Conservation (phyloP, 345 rosid genomes). For the Citrus cavaleriei region DNA sequence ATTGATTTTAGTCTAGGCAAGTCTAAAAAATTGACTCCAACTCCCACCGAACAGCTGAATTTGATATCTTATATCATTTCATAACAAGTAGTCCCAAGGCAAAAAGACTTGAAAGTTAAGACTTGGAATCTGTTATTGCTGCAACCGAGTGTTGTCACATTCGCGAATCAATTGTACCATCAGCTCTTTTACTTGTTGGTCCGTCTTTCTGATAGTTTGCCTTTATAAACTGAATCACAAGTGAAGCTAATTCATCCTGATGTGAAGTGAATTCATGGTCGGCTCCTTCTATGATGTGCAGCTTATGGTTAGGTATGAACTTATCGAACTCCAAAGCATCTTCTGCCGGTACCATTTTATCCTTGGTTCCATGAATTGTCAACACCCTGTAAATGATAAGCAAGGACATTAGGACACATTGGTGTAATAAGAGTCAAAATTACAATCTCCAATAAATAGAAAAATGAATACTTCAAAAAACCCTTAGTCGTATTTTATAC, state of each 20-base stretch:
- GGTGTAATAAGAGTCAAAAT: background rate
- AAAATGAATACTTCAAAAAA: background rate
- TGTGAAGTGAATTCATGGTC: constrained; percentile 82
- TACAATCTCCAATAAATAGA: background rate
- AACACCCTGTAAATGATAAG: constrained; percentile 52
- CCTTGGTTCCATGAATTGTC: constrained; percentile 74
- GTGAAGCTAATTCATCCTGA: constrained; percentile 54
- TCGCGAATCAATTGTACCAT: constrained; percentile 14
- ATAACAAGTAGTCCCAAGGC: background rate
- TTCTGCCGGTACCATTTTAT: constrained; percentile 51
- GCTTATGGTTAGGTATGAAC: constrained; percentile 54
- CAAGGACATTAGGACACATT: background rate
- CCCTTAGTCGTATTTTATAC: background rate
- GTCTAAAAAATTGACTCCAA: background rate
- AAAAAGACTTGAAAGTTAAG: background rate
- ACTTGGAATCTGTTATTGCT: background rate
- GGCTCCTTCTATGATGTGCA: constrained; percentile 67
- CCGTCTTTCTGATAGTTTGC: constrained; percentile 13
- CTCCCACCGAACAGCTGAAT: background rate
- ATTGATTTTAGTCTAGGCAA: too few species aligned
- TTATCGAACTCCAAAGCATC: constrained; percentile 71
- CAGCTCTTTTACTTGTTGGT: background rate
- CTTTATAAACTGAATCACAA: constrained; percentile 45
- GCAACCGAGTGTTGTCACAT: background rate
- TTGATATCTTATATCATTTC: background rate